Base-by-base conservation (phyloP, 2,329 filamentous ascomycete genomes). In the Chaetomium sp. region DNA sequence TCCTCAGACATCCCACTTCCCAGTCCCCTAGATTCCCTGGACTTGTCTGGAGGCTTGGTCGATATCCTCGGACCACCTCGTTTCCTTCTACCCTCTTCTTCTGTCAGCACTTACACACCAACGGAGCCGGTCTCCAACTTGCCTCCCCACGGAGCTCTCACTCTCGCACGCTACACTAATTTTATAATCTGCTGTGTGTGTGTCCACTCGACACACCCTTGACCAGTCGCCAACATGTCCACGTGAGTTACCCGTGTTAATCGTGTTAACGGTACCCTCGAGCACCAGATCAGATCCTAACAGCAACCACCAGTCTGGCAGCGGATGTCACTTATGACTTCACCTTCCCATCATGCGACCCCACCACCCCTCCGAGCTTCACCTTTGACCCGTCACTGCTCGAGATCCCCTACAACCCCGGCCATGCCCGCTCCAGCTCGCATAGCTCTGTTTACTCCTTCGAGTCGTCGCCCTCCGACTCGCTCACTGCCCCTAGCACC, bases 391-490 rank as follows among this genome's bases (percentile, higher is more conserved):
- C 82, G 53, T 81, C 83, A 63, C 77, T 87, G 64, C 78, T 86
- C 68, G 83, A 86, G 69, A 80, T 86, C 66, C 79, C 84, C 27
- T 85, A 78, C 75, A 75, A 76, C 74, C 78, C 78, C 66, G 80
- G 79, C 69, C 87, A 91, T 75, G 82, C 80, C 75, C 86, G 87
- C 74, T 86, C 85, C 72, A 82, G 83, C 65, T 91, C 89, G 69
- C 85, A 87, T 72, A 83, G 84, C 58, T 90, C 84, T 68, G 79
- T 86, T 72, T 90, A 88, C 80, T 90, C 88, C 60, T 83, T 85
- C 72, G 84, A 90, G 75, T 91, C 89, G 53, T 85, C 85, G 67
- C 79, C 81, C 68, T 79, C 83, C 62, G 90, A 90, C 75, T 90
- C 90, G 51, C 81, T 87, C 71, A 83, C 67, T 53, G 69, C 72